Conservation (phyloP, 192 early-diverging fungal species). For the Rhizophagus clarus region DNA sequence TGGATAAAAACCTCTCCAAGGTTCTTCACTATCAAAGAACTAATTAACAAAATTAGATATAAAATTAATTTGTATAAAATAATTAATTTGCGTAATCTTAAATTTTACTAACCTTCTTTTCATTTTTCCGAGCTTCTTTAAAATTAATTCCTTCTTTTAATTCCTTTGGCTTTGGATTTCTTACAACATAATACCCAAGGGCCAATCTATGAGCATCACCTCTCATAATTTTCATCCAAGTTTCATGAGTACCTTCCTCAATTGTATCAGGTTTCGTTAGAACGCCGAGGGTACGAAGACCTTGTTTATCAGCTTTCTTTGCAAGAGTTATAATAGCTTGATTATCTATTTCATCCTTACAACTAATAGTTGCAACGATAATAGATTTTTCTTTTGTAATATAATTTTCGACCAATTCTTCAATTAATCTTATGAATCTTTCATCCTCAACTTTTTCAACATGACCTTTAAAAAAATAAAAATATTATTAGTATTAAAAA, state of each 20-base stretch:
- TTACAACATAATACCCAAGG: constrained; percentile 58
- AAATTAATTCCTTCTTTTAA: not conserved
- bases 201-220: constrained; percentile 51
- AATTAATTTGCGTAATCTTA: not conserved
- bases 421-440: constrained; percentile 49
- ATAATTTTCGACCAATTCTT: constrained; percentile 51
- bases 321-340: constrained; percentile 56
- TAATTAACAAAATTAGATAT: not conserved
- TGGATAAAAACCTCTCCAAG: not conserved
- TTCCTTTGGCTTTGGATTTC: constrained; percentile 39
- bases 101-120: not conserved
- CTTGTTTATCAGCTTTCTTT: constrained; percentile 54
- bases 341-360: constrained; percentile 64
- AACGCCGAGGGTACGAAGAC: constrained; percentile 58
- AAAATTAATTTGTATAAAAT: not conserved
- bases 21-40: constrained; percentile 1
- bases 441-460: constrained; percentile 38
- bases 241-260: constrained; percentile 52
- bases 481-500: not conserved
- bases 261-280: constrained; percentile 66
- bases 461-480: constrained; percentile 9
- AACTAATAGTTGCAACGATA: constrained; percentile 58
- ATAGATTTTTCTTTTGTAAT: constrained; percentile 53
- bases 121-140: constrained; percentile 1
- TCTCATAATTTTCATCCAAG: constrained; percentile 51